A percentile compares a stretch with the other conserved stretches of the same genome.
Conservation (phyloP, 192 early-diverging fungal species). For the Coemansia furcata region DNA sequence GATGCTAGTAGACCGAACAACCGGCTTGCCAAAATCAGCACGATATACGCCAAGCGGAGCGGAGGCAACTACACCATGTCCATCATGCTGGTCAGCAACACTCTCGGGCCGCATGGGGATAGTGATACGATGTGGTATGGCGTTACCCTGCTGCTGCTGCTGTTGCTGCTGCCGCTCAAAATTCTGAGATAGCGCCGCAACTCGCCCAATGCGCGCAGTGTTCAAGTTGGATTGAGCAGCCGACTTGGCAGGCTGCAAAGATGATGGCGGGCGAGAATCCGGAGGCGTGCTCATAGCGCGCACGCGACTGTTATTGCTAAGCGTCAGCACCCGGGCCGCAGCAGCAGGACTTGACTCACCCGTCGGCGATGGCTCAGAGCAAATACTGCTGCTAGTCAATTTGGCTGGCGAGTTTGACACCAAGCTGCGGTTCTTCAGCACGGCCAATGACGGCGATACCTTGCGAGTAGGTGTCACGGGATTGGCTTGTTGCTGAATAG, state of each 20-base stretch:
- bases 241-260: neutral
- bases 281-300: conserved; percentile 47
- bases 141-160: conserved; percentile 9
- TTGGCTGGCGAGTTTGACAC: conserved; percentile 46
- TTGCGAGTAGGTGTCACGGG: conserved; percentile 27
- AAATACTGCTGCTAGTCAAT: neutral
- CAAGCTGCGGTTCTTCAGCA: conserved; percentile 38
- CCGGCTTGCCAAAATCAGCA: conserved; percentile 12
- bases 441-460: conserved; percentile 44
- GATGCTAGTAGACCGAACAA: conserved; percentile 42
- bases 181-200: conserved; percentile 51
- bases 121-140: conserved; percentile 16
- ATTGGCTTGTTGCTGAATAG: neutral
- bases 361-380: neutral
- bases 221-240: neutral
- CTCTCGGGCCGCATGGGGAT: conserved; percentile 27
- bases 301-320: conserved; percentile 16
- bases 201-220: conserved; percentile 46
- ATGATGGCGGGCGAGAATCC: conserved; percentile 31
- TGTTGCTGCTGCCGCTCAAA: conserved; percentile 43
- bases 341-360: neutral
- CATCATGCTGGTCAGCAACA: neutral
- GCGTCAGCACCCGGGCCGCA: conserved; percentile 1
- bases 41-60: conserved; percentile 24
- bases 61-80: conserved; percentile 10